phyloP scores from a whole-genome alignment of 495 filamentous ascomycete species.

The Xylaria palmicola region DNA sequence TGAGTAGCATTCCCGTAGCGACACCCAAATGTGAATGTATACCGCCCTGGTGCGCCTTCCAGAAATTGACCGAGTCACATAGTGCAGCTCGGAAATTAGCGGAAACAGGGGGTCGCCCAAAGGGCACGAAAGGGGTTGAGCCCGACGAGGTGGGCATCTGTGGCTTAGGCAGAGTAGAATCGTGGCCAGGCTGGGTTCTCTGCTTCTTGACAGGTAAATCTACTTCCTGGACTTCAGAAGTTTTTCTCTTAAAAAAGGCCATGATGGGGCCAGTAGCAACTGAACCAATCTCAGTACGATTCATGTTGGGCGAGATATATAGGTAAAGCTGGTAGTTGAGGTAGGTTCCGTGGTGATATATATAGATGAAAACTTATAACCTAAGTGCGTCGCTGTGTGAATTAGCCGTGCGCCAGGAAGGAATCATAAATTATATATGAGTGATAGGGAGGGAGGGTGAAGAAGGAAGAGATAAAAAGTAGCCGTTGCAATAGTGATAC shows the following conservation, averaged over 20 bases:
- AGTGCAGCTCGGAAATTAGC: constrained; percentile 60
- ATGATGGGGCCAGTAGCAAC: neutral
- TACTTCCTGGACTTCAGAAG: neutral
- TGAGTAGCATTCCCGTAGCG: constrained; percentile 60
- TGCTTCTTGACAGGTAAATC: neutral
- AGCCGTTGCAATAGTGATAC: too few relatives aligned
- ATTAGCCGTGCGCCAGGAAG: neutral
- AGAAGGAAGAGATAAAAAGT: neutral
- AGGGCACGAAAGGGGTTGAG: neutral
- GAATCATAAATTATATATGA: neutral
- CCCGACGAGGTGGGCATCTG: too few relatives aligned
- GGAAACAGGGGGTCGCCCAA: constrained; percentile 48
- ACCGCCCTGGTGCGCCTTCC: constrained; percentile 60
- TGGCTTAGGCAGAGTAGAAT: neutral
- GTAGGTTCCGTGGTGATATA: too few relatives aligned
- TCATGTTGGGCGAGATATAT: neutral
- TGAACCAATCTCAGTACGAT: neutral
- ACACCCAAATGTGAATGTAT: constrained; percentile 49
- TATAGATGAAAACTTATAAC: too few relatives aligned
- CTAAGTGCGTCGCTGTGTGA: too few relatives aligned
- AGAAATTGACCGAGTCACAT: constrained; percentile 69
- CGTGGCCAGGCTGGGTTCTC: neutral
- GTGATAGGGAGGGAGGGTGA: neutral
- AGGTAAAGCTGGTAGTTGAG: too few relatives aligned
- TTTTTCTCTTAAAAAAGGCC: neutral